Conservation (phyloP, 169 alveolate species). For the Plasmodium berghei region DNA sequence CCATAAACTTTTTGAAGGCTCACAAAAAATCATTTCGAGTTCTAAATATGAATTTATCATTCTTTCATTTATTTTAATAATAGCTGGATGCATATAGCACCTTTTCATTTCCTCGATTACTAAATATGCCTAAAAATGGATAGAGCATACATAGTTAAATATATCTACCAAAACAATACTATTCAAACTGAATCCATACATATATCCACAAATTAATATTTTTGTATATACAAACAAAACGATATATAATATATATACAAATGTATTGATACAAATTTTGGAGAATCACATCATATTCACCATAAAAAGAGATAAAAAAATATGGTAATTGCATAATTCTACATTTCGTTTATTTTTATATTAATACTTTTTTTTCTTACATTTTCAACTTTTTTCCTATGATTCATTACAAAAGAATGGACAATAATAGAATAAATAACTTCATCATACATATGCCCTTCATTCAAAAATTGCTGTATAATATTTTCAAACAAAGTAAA, state of each 20-base stretch:
- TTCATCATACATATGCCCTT: conserved; percentile 85
- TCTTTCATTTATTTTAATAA: conserved; percentile 84
- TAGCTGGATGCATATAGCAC: conserved; percentile 86
- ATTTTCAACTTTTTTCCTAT: conserved; percentile 79
- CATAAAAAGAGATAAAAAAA: too few relatives aligned
- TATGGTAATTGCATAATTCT: too few relatives aligned
- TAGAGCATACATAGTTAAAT: not conserved
- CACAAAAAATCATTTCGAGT: conserved; percentile 84
- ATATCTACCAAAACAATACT: too few relatives aligned
- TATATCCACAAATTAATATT: too few relatives aligned
- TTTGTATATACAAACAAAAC: too few relatives aligned
- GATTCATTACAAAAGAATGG: conserved; percentile 83
- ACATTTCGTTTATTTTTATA: too few relatives aligned
- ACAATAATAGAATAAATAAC: conserved; percentile 87
- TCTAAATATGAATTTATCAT: conserved; percentile 86
- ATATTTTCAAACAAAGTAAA: conserved; percentile 65
- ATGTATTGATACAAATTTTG: too few relatives aligned
- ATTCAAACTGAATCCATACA: too few relatives aligned
- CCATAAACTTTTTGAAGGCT: conserved; percentile 84
- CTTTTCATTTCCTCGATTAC: conserved; percentile 90
- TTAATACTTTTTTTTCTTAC: conserved; percentile 37
- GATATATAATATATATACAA: too few relatives aligned
- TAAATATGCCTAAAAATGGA: conserved; percentile 80
- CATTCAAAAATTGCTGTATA: conserved; percentile 70
- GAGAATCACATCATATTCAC: too few relatives aligned